Evolutionary conservation across 1,284 basidiomycete genomes (phyloP).

Genomic region (Bondarzewia mesenterica): DNA sequence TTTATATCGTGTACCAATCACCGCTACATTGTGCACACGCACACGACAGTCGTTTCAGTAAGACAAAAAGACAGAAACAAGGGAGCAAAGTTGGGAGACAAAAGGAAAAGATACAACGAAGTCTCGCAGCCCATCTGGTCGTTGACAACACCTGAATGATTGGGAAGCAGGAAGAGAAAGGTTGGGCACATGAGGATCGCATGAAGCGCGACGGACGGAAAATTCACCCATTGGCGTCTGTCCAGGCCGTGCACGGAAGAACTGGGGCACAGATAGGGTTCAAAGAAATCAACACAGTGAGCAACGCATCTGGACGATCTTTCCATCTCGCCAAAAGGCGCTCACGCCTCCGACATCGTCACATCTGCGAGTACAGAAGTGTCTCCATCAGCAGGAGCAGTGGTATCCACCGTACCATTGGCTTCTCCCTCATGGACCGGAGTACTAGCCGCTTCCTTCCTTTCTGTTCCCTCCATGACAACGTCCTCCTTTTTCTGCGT

Average conservation of each 20-base stretch:
- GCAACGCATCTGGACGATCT: too few relatives aligned
- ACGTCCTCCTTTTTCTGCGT: neutral
- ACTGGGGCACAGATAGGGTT: neutral
- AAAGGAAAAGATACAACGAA: neutral
- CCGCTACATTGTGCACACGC: too few relatives aligned
- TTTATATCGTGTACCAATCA: too few relatives aligned
- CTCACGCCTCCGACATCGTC: conserved; percentile 36
- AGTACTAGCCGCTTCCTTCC: conserved; percentile 6
- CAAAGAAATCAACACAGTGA: too few relatives aligned
- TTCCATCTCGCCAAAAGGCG: too few relatives aligned
- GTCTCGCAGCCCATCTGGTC: neutral
- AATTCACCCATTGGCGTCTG: neutral
- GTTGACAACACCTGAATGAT: too few relatives aligned
- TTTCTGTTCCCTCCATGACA: conserved; percentile 13
- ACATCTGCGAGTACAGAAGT: conserved; percentile 32
- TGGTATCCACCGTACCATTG: neutral
- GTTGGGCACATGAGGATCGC: neutral
- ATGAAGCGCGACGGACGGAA: too few relatives aligned
- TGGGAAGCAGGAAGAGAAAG: neutral
- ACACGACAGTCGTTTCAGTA: too few relatives aligned
- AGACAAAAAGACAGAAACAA: too few relatives aligned
- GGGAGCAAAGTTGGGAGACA: neutral
- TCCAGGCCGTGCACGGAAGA: neutral
- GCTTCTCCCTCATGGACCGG: conserved; percentile 1
- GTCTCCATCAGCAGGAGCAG: conserved; percentile 22